Evolutionary conservation across 441 rosid genomes (phyloP).

Genomic region (Melastoma candidum): DNA sequence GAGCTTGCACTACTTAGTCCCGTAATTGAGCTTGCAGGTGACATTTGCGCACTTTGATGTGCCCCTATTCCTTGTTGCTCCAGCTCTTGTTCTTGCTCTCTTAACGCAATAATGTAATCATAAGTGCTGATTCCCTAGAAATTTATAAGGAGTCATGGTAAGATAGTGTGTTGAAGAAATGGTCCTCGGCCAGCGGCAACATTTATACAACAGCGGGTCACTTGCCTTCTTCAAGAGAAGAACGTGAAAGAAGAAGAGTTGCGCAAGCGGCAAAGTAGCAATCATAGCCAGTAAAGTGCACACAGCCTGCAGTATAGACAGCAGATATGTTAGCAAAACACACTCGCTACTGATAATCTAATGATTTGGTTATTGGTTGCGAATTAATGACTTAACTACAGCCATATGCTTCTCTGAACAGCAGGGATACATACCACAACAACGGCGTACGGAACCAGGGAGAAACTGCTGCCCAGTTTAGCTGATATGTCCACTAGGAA

Average conservation of each 20-base stretch:
- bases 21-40: conserved; percentile 88
- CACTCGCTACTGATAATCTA: background rate
- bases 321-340: conserved; percentile 5
- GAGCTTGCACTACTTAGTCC: conserved; percentile 98
- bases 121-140: conserved; percentile 88
- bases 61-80: conserved; percentile 80
- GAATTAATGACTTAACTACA: too few relatives aligned
- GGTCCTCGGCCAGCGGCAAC: too few relatives aligned
- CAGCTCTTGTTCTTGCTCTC: conserved; percentile 36
- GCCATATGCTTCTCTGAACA: background rate
- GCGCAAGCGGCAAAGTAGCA: conserved; percentile 89
- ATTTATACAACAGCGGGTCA: background rate
- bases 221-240: conserved; percentile 84
- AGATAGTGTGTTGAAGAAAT: background rate
- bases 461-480: conserved; percentile 95
- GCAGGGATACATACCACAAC: conserved; percentile 60
- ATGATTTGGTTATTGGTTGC: too few relatives aligned
- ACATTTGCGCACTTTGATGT: conserved; percentile 93
- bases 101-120: conserved; percentile 85
- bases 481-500: conserved; percentile 60
- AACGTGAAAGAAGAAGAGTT: conserved; percentile 92
- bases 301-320: conserved; percentile 38
- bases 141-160: background rate
- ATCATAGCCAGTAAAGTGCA: conserved; percentile 91
- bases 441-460: conserved; percentile 71